Evolutionary conservation across 2,329 filamentous ascomycete species (phyloP).

Genomic region (Raffaelea albimanens): DNA sequence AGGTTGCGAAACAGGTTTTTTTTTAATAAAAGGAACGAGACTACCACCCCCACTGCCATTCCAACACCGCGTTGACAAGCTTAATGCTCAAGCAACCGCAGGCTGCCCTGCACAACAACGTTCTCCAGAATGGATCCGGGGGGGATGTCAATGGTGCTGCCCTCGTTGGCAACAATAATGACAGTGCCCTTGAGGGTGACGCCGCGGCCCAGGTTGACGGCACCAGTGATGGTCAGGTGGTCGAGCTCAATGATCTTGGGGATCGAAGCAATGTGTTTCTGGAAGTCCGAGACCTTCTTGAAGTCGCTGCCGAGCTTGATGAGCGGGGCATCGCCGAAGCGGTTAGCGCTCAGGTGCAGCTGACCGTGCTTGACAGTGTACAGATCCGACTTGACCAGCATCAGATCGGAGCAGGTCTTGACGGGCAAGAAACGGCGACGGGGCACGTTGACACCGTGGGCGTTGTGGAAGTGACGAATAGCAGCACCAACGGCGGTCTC

Average conservation of each 20-base stretch:
- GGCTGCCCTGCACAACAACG: constrained; percentile 94
- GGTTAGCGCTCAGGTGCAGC: constrained; percentile 90
- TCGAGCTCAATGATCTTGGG: constrained; percentile 87
- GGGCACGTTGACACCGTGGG: constrained; percentile 97
- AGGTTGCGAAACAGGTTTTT: background rate
- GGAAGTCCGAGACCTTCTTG: constrained; percentile 99
- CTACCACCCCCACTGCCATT: too few relatives aligned
- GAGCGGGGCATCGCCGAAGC: constrained; percentile 90
- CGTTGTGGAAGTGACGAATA: constrained; percentile 97
- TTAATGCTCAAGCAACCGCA: constrained; percentile 64
- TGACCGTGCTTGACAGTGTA: constrained; percentile 99
- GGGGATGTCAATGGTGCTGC: constrained; percentile 94
- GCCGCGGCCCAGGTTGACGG: constrained; percentile 90
- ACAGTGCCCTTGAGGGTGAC: constrained; percentile 97
- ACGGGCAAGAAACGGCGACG: constrained; percentile 97
- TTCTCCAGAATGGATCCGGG: constrained; percentile 97
- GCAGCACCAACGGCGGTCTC: constrained; percentile 97
- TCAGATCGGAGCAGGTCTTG: constrained; percentile 98
- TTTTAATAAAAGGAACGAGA: background rate
- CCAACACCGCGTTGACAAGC: too few relatives aligned
- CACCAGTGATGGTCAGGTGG: constrained; percentile 94
- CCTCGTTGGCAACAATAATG: constrained; percentile 97
- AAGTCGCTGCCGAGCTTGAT: constrained; percentile 99
- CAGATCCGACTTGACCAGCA: constrained; percentile 99
- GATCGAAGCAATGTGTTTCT: constrained; percentile 77